Evolutionary conservation across 2,329 filamentous ascomycete genomes (phyloP), one percentile per base, ranked within the genome.

Genomic region (Scedosporium apiospermum): DNA sequence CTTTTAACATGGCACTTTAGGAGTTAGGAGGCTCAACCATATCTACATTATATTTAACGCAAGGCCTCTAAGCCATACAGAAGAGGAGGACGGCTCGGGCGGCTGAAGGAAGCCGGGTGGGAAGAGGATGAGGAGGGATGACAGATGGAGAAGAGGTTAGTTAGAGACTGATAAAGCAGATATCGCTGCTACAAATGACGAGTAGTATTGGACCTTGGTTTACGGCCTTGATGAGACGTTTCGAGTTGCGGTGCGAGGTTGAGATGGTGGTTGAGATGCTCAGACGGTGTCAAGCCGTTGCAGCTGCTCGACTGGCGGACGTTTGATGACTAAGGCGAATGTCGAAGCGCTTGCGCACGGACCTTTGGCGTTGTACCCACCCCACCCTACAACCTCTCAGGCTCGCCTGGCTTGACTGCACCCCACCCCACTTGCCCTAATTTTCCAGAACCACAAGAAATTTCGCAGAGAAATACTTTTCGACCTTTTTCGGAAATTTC

Each of bases 361-460:
- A 6, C 44, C 10, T 46, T 21, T 16, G 49, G 27, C 21, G 5
- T 12, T 53, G 49, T 12, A 21, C 18, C n/a, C 49, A 21, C n/a
- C n/a, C 10, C 49, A 27, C 4, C 21, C 1, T n/a, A 23, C 23
- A 23, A 23, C 23, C 23, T 23, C 23, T 23, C 23, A 21, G 10
- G 23, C 23, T 23, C n/a, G n/a, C n/a, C n/a, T n/a, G n/a, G n/a
- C n/a, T n/a, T 5, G 21, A 16, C 4, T 53, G 3, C 49, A 18
- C 51, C 51, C 18, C 51, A 49, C 21, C 16, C 18, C 12, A 16
- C 16, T 55, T 55, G 68, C 73, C 73, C 73, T 75, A 74, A 72
- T 71, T 72, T 63, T 67, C 60, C 41, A 26, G 65, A 62, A 70
- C 64, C 72, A 73, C 71, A 65, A 69, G 62, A 69, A 70, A 68